A percentile compares a stretch with the other conserved stretches of the same genome.
phyloP scores from a whole-genome alignment of 331 rosid genomes.

The Rhamnella rubrinervis region DNA sequence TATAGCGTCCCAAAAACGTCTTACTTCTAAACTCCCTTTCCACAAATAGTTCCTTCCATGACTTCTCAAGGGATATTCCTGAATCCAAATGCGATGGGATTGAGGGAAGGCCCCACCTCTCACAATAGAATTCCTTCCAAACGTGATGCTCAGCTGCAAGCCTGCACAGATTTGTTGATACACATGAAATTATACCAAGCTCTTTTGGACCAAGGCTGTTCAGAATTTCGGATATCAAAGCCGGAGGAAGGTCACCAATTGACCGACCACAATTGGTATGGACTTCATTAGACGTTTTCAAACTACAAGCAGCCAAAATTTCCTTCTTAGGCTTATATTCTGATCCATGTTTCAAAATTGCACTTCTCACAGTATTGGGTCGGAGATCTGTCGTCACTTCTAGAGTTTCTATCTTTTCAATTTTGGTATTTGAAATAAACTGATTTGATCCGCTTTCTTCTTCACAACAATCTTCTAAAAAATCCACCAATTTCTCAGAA shows the following conservation, averaged over 20 bases:
- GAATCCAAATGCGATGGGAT: slow-evolving; percentile 33
- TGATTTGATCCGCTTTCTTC: slow-evolving; percentile 35
- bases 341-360: slow-evolving; percentile 26
- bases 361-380: slow-evolving; percentile 23
- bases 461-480: slow-evolving; percentile 32
- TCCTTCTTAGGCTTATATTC: slow-evolving; percentile 43
- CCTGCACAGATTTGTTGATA: slow-evolving; percentile 52
- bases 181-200: slow-evolving; percentile 83
- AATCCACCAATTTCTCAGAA: slow-evolving; percentile 42
- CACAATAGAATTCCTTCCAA: slow-evolving; percentile 90
- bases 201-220: slow-evolving; percentile 87
- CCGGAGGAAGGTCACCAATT: slow-evolving; percentile 75
- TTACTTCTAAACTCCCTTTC: slow-evolving; percentile 92
- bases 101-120: slow-evolving; percentile 89
- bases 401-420: slow-evolving; percentile 19
- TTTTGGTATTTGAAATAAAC: slow-evolving; percentile 24
- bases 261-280: slow-evolving; percentile 36
- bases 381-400: slow-evolving; percentile 26
- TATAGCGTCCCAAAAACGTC: slow-evolving; percentile 87
- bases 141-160: slow-evolving; percentile 85
- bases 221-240: slow-evolving; percentile 72
- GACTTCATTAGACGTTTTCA: slow-evolving; percentile 41
- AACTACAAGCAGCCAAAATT: slow-evolving; percentile 22
- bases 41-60: slow-evolving; percentile 84
- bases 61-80: slow-evolving; percentile 51